Evolutionary conservation across 495 filamentous ascomycete species (phyloP).

Genomic region (Neurospora sublineolata): DNA sequence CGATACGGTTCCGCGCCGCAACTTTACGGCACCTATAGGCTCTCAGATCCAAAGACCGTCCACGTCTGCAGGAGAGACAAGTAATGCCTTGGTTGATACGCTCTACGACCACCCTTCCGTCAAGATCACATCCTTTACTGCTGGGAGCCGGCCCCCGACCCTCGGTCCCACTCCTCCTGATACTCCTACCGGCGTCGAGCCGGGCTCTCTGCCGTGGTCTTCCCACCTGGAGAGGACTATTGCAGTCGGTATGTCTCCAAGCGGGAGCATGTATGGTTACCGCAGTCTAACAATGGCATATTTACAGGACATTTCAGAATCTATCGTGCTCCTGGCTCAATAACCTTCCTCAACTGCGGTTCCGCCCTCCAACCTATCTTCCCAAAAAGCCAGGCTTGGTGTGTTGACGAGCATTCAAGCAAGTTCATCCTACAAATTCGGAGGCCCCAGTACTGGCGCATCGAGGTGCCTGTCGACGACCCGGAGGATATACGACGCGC

Average conservation of each 20-base stretch:
- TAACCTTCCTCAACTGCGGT: conserved; percentile 77
- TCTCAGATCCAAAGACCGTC: background rate
- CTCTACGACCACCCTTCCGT: conserved; percentile 58
- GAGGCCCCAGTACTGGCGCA: conserved; percentile 73
- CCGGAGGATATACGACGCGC: conserved; percentile 48
- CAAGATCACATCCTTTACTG: conserved; percentile 54
- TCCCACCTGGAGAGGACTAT: conserved; percentile 70
- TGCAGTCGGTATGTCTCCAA: conserved; percentile 49
- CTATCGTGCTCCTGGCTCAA: conserved; percentile 68
- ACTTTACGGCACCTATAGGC: conserved; percentile 26
- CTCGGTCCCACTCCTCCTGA: conserved; percentile 26
- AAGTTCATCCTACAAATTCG: conserved; percentile 76
- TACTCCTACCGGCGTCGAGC: conserved; percentile 22
- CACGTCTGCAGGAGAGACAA: background rate
- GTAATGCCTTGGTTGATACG: conserved; percentile 44
- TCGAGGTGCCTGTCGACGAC: conserved; percentile 60
- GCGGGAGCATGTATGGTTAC: background rate
- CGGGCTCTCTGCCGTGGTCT: conserved; percentile 59
- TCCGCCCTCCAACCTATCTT: conserved; percentile 70
- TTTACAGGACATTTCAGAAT: conserved; percentile 59
- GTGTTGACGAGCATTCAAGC: conserved; percentile 66
- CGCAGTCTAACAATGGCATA: background rate
- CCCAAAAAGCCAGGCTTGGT: conserved; percentile 85
- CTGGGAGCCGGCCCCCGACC: conserved; percentile 31
- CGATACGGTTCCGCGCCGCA: conserved; percentile 27